Conservation (phyloP, 2,329 filamentous ascomycete genomes). For the Apiospora rasikravindrae region DNA sequence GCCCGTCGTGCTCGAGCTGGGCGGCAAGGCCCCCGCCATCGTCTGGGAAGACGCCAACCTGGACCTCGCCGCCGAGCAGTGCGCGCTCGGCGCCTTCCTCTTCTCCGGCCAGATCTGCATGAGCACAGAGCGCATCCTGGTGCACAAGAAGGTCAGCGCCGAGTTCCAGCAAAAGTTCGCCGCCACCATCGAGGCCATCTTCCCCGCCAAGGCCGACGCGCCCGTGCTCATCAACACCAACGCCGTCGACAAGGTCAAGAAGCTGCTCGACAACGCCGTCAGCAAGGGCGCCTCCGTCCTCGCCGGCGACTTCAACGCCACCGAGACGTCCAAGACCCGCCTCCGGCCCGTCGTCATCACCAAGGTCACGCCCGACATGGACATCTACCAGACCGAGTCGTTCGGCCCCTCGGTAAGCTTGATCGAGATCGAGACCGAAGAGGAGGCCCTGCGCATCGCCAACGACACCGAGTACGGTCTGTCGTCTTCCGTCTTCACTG, state of each 20-base stretch:
- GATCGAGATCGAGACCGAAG: constrained; percentile 61
- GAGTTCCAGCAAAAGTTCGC: constrained; percentile 51
- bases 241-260: constrained; percentile 39
- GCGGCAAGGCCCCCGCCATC: constrained; percentile 71
- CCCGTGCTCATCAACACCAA: constrained; percentile 35
- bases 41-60: constrained; percentile 72
- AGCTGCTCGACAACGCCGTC: constrained; percentile 59
- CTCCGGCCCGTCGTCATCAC: constrained; percentile 65
- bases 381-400: constrained; percentile 67
- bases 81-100: constrained; percentile 64
- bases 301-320: constrained; percentile 50
- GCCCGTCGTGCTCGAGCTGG: constrained; percentile 71
- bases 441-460: constrained; percentile 68
- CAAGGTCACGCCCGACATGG: constrained; percentile 67
- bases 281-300: constrained; percentile 63
- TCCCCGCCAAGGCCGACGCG: constrained; percentile 33
- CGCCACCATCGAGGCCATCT: constrained; percentile 32
- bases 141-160: constrained; percentile 59
- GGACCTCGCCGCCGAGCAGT: constrained; percentile 63
- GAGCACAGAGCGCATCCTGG: constrained; percentile 71
- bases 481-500: constrained; percentile 67
- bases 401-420: constrained; percentile 71
- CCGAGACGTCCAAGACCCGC: constrained; percentile 44
- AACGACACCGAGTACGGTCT: constrained; percentile 76
- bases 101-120: constrained; percentile 73